A percentile compares a stretch with the other conserved stretches of the same genome.
Conservation (phyloP, 106 monocot species). For the Allium cepa region DNA sequence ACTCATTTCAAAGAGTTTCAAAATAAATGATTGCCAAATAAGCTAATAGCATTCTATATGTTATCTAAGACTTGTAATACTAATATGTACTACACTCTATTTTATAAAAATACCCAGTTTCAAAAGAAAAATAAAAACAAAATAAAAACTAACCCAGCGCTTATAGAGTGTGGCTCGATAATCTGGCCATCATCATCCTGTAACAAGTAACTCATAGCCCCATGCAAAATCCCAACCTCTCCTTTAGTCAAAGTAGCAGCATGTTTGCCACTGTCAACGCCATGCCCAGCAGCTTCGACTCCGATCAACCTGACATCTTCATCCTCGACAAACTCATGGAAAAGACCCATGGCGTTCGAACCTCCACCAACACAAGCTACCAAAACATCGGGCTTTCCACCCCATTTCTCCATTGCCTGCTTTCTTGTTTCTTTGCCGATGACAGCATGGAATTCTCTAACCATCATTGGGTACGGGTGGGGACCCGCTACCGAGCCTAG, state of each 20-base stretch:
- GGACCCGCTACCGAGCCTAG: constrained; percentile 72
- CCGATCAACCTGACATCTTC: constrained; percentile 61
- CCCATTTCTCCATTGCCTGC: constrained; percentile 71
- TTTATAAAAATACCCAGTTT: no score
- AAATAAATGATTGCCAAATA: no score
- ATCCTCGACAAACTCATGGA: constrained; percentile 79
- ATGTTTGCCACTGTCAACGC: constrained; percentile 59
- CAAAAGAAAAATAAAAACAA: not conserved
- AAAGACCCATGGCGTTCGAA: constrained; percentile 79
- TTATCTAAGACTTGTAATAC: no score
- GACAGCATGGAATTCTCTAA: constrained; percentile 72
- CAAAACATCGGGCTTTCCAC: constrained; percentile 66
- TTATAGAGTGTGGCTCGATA: constrained; percentile 70
- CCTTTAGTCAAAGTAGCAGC: constrained; percentile 71
- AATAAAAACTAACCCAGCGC: constrained; percentile 51
- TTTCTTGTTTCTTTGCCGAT: constrained; percentile 74
- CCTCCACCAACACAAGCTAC: constrained; percentile 81
- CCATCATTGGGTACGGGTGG: constrained; percentile 81
- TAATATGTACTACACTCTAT: no score
- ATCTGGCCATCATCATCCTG: constrained; percentile 83
- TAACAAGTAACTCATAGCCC: constrained; percentile 69
- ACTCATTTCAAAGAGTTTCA: no score
- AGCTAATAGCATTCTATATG: no score
- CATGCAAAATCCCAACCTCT: constrained; percentile 59
- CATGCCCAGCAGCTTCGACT: constrained; percentile 70